These are phyloP conservation scores for Nicotiana rustica DNA, from an alignment of 305 asterid species.

Conservation along the genomic window DNA sequence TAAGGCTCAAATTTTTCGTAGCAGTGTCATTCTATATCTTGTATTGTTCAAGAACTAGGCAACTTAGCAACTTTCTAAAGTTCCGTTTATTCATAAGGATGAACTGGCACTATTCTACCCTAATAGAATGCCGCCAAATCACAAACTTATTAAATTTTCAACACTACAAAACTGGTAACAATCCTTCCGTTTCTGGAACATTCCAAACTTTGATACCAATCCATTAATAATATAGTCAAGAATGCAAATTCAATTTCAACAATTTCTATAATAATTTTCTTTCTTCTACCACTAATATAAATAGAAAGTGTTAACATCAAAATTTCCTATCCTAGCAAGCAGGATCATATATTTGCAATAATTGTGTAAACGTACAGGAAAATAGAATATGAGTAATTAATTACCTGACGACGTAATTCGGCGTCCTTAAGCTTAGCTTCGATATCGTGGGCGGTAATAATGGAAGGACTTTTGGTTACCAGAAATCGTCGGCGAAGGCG, in stretches of 20 bases:
- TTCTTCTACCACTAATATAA: background rate
- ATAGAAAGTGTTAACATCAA: background rate
- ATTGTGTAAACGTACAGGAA: constrained; percentile 22
- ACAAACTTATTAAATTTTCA: background rate
- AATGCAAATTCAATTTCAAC: constrained; percentile 25
- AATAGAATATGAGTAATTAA: background rate
- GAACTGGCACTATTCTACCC: background rate
- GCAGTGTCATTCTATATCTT: constrained; percentile 3
- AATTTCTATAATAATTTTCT: background rate
- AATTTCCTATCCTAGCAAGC: background rate
- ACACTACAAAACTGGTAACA: background rate
- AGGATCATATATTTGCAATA: constrained; percentile 3
- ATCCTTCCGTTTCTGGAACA: background rate
- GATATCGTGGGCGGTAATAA: constrained; percentile 42
- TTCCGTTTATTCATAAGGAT: background rate
- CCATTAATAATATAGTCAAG: constrained; percentile 9
- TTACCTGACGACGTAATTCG: constrained; percentile 46
- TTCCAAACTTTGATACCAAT: constrained; percentile 8
- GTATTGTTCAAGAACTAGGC: constrained; percentile 13
- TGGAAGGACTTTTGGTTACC: constrained; percentile 36
- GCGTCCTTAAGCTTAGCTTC: constrained; percentile 49
- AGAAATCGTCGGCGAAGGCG: constrained; percentile 46
- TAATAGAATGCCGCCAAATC: background rate
- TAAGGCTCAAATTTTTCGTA: constrained; percentile 15
- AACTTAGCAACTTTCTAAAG: constrained; percentile 1